phyloP scores from a whole-genome alignment of 441 rosid genomes.

The Gossypium schwendimanii region DNA sequence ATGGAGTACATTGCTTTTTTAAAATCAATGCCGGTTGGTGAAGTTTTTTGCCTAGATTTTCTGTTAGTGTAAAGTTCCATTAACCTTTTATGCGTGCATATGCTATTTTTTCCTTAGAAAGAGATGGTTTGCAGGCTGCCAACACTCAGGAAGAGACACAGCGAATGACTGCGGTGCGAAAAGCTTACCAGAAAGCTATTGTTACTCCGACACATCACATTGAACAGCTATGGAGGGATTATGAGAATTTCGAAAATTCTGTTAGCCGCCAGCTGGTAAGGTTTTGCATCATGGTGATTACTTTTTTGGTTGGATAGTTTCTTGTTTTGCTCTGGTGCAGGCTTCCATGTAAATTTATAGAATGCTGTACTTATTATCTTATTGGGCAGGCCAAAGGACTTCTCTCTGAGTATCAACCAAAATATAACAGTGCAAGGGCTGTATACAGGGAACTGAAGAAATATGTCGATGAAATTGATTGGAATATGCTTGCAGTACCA shows the following conservation, averaged over 20 bases:
- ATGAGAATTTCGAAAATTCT: conserved; percentile 86
- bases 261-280: conserved; percentile 90
- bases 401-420: conserved; percentile 82
- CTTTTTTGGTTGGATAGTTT: conserved; percentile 7
- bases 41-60: conserved; percentile 23
- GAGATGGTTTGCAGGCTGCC: conserved; percentile 45
- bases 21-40: conserved; percentile 69
- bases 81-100: background rate
- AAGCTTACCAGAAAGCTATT: conserved; percentile 82
- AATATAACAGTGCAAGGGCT: conserved; percentile 88
- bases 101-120: conserved; percentile 15
- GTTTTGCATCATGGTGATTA: conserved; percentile 16
- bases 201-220: conserved; percentile 82
- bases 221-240: conserved; percentile 96
- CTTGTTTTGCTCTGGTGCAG: conserved; percentile 5
- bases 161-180: conserved; percentile 68
- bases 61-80: conserved; percentile 7
- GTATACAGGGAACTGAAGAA: conserved; percentile 91
- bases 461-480: conserved; percentile 87
- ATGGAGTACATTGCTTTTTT: conserved; percentile 77
- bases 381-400: conserved; percentile 84
- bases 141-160: conserved; percentile 76
- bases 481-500: conserved; percentile 87
- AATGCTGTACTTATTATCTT: conserved; percentile 2
- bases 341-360: background rate